phyloP scores from a whole-genome alignment of 2,329 filamentous ascomycete species.

The Xylaria sp. region DNA sequence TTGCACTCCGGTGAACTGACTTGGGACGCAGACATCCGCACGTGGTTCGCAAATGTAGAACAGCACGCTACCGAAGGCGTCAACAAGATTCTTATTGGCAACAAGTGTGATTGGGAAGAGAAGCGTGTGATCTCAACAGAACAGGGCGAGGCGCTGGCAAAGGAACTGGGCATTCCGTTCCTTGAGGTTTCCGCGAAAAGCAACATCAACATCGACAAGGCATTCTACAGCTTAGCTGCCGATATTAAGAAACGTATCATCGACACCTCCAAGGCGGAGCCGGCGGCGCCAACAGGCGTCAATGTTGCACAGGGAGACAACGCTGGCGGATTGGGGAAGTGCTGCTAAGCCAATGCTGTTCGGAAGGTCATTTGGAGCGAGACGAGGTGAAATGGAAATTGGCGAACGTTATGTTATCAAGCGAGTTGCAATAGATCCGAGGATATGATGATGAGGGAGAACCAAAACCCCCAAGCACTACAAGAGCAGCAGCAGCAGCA shows the following conservation, averaged over 20 bases:
- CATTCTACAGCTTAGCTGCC: constrained; percentile 90
- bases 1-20: constrained; percentile 18
- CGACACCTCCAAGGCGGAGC: constrained; percentile 82
- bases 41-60: constrained; percentile 99
- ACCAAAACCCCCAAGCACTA: constrained; percentile 6
- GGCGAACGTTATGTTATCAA: constrained; percentile 23
- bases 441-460: constrained; percentile 24
- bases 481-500: constrained; percentile 7
- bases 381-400: constrained; percentile 7
- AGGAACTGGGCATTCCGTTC: constrained; percentile 97
- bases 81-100: constrained; percentile 99
- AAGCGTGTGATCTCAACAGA: constrained; percentile 94
- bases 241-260: constrained; percentile 99
- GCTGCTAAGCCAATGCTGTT: constrained; percentile 62
- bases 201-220: constrained; percentile 99
- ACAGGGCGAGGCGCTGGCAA: constrained; percentile 87
- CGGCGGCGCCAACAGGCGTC: constrained; percentile 60
- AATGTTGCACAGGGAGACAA: constrained; percentile 68
- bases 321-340: constrained; percentile 65
- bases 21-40: constrained; percentile 78
- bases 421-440: constrained; percentile 22
- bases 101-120: constrained; percentile 99
- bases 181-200: constrained; percentile 98
- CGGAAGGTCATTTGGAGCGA: neutral
- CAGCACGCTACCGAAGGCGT: constrained; percentile 98